phyloP scores from a whole-genome alignment of 2,329 filamentous ascomycete genomes.

The Lasiodiplodia theobromae region DNA sequence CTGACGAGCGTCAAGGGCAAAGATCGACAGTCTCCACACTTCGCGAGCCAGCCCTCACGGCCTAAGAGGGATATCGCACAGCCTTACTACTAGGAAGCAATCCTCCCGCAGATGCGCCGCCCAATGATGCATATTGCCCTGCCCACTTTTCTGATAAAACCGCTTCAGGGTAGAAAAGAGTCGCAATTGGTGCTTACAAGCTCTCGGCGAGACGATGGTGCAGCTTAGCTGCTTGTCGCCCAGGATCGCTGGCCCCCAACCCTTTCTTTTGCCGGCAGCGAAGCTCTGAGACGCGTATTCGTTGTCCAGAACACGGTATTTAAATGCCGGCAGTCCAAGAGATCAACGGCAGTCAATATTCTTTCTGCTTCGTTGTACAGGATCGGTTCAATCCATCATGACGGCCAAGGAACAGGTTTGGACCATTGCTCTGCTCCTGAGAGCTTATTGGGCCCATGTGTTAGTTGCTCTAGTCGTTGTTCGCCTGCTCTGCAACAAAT shows the following conservation, averaged over 20 bases:
- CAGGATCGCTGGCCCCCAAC: background rate
- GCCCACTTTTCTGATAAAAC: background rate
- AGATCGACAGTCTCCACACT: background rate
- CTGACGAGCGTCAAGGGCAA: background rate
- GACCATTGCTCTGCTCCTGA: background rate
- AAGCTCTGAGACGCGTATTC: background rate
- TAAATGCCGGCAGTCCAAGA: background rate
- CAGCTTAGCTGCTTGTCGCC: background rate
- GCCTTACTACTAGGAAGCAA: background rate
- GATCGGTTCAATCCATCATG: background rate
- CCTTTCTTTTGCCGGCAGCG: background rate
- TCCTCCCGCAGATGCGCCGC: background rate
- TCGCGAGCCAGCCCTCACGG: background rate
- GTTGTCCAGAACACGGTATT: background rate
- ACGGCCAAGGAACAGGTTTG: background rate
- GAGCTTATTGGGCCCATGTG: background rate
- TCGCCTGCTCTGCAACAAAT: conserved; percentile 23
- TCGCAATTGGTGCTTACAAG: background rate
- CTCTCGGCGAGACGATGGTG: background rate
- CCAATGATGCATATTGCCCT: background rate
- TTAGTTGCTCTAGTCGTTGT: background rate
- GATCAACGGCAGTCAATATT: background rate
- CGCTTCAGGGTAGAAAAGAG: background rate
- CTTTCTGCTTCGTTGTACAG: background rate
- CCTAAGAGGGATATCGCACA: background rate